These are phyloP conservation scores for Naumovozyma castellii DNA, from an alignment of 805 yeast genomes.

Conservation along the genomic window DNA sequence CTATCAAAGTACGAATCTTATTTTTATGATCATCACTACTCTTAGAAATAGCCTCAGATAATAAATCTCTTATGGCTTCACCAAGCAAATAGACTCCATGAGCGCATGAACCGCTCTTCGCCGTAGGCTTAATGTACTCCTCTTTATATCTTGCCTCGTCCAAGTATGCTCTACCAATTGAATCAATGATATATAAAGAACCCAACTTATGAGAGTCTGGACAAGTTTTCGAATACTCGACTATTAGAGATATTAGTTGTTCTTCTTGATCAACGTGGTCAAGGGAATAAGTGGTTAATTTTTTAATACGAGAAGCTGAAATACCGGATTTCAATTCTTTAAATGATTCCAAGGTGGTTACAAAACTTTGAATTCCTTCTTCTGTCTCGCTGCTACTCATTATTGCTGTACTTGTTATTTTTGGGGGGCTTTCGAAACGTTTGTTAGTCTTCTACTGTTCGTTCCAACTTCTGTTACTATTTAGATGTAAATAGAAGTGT, in stretches of 20 bases:
- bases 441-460: background rate
- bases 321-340: slow-evolving; percentile 71
- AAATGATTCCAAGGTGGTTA: slow-evolving; percentile 35
- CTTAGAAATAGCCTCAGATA: slow-evolving; percentile 53
- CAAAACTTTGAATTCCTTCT: slow-evolving; percentile 28
- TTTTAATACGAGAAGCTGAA: slow-evolving; percentile 89
- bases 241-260: slow-evolving; percentile 18
- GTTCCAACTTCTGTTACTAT: background rate
- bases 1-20: slow-evolving; percentile 75
- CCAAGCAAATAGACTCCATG: slow-evolving; percentile 62
- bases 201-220: slow-evolving; percentile 83
- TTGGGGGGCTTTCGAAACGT: too few relatives aligned
- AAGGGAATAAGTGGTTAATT: slow-evolving; percentile 68
- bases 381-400: background rate
- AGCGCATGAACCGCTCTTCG: slow-evolving; percentile 63
- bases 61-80: slow-evolving; percentile 50
- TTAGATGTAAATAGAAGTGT: background rate
- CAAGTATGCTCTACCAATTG: slow-evolving; percentile 76
- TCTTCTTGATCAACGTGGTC: slow-evolving; percentile 43
- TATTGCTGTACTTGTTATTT: background rate
- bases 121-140: slow-evolving; percentile 38
- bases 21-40: slow-evolving; percentile 51
- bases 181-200: slow-evolving; percentile 81
- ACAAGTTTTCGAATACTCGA: slow-evolving; percentile 51
- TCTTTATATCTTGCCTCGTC: slow-evolving; percentile 58